phyloP scores from a whole-genome alignment of 768 basidiomycete species.

The Boletus sensibilis region DNA sequence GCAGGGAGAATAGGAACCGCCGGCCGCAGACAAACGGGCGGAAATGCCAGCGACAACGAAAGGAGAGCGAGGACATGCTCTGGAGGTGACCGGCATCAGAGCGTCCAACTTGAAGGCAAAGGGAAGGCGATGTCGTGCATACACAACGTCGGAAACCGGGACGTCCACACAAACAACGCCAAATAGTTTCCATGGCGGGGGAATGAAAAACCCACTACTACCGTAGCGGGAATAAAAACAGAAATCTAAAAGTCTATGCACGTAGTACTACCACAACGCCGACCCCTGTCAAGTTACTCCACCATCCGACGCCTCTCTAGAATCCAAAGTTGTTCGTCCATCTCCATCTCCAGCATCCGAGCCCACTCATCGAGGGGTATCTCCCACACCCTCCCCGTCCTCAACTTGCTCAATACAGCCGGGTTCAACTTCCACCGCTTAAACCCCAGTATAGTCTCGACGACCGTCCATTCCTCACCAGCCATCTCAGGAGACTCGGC shows the following conservation, averaged over 20 bases:
- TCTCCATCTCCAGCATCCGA: conserved; percentile 38
- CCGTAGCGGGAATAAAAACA: neutral
- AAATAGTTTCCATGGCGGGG: too few relatives aligned
- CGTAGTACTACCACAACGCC: neutral
- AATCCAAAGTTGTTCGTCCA: conserved; percentile 48
- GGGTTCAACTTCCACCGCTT: conserved; percentile 35
- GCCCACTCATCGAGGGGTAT: conserved; percentile 24
- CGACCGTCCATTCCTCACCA: conserved; percentile 40
- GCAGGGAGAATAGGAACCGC: too few relatives aligned
- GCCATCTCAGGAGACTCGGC: conserved; percentile 41
- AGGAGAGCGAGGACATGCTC: too few relatives aligned
- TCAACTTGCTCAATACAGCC: conserved; percentile 16
- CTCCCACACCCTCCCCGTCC: conserved; percentile 21
- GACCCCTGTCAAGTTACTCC: neutral
- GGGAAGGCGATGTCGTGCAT: too few relatives aligned
- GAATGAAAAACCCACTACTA: too few relatives aligned
- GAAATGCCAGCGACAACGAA: too few relatives aligned
- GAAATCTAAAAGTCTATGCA: neutral
- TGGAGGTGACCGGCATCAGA: too few relatives aligned
- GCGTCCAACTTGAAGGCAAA: too few relatives aligned
- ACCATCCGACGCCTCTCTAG: conserved; percentile 34
- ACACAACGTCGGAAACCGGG: too few relatives aligned
- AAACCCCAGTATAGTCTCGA: conserved; percentile 48
- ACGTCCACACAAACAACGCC: too few relatives aligned
- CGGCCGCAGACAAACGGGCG: too few relatives aligned